These are phyloP conservation scores for Suillus fuscotomentosus DNA, from an alignment of 768 basidiomycete species.

Conservation along the genomic window DNA sequence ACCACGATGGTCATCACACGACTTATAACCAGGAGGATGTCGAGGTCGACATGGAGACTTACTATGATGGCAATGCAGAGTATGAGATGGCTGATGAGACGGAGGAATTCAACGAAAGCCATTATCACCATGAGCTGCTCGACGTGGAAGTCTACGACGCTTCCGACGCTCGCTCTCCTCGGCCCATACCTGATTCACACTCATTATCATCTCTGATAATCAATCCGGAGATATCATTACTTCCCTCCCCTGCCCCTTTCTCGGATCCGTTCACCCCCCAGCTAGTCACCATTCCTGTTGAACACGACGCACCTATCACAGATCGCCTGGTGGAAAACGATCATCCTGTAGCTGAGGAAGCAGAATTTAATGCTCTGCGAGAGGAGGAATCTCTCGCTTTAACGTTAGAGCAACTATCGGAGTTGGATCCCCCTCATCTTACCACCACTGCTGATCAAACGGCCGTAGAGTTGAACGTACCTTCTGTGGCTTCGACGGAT, in stretches of 20 bases:
- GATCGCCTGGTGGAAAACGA: background rate
- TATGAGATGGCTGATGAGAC: constrained; percentile 43
- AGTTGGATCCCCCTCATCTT: background rate
- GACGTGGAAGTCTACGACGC: constrained; percentile 44
- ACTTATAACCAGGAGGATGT: constrained; percentile 40
- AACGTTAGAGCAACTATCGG: background rate
- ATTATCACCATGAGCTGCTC: constrained; percentile 27
- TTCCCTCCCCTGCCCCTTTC: background rate
- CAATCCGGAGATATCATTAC: constrained; percentile 8
- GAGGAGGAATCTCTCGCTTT: background rate
- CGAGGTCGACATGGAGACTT: constrained; percentile 68
- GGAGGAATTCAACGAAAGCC: constrained; percentile 8
- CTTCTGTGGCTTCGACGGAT: background rate
- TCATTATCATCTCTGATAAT: constrained; percentile 2
- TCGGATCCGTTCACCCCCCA: background rate
- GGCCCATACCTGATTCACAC: constrained; percentile 18
- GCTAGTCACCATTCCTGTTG: background rate
- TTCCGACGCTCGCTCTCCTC: constrained; percentile 32
- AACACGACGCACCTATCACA: background rate
- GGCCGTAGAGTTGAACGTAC: too few relatives aligned
- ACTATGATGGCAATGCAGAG: constrained; percentile 46
- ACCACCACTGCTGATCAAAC: background rate
- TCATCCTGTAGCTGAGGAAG: background rate
- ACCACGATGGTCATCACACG: constrained; percentile 46
- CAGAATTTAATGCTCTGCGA: background rate